These are phyloP conservation scores for Debaryomyces psychrophilus DNA, from an alignment of 1,139 yeast species.

Conservation along the genomic window DNA sequence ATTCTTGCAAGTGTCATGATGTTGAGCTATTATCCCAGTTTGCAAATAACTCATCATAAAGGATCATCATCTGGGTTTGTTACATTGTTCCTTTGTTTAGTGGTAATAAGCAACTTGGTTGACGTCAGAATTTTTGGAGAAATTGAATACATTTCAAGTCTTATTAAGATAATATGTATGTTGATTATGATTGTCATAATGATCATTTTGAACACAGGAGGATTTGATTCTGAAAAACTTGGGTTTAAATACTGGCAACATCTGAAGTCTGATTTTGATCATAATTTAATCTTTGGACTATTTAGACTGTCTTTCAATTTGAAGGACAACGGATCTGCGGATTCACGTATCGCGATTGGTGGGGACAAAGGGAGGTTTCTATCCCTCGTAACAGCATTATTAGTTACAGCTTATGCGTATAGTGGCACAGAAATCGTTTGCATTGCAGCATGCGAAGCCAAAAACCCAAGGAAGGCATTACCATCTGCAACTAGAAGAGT, in stretches of 20 bases:
- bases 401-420: constrained; percentile 72
- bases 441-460: constrained; percentile 84
- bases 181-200: constrained; percentile 61
- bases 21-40: constrained; percentile 63
- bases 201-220: constrained; percentile 61
- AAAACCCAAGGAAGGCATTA: constrained; percentile 75
- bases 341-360: constrained; percentile 52
- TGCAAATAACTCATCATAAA: constrained; percentile 50
- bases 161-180: constrained; percentile 60
- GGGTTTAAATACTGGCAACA: constrained; percentile 73
- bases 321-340: constrained; percentile 52
- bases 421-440: constrained; percentile 83
- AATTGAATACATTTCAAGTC: constrained; percentile 65
- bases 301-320: constrained; percentile 72
- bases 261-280: constrained; percentile 50
- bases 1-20: constrained; percentile 78
- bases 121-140: constrained; percentile 79
- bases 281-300: constrained; percentile 63
- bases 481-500: constrained; percentile 80
- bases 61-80: constrained; percentile 68
- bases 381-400: constrained; percentile 63
- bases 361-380: constrained; percentile 68
- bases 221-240: constrained; percentile 48
- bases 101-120: constrained; percentile 57
- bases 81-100: constrained; percentile 54